A percentile compares a stretch with the other conserved stretches of the same genome.
phyloP scores from a whole-genome alignment of 2,329 filamentous ascomycete species.

The Aspergillus sp. region DNA sequence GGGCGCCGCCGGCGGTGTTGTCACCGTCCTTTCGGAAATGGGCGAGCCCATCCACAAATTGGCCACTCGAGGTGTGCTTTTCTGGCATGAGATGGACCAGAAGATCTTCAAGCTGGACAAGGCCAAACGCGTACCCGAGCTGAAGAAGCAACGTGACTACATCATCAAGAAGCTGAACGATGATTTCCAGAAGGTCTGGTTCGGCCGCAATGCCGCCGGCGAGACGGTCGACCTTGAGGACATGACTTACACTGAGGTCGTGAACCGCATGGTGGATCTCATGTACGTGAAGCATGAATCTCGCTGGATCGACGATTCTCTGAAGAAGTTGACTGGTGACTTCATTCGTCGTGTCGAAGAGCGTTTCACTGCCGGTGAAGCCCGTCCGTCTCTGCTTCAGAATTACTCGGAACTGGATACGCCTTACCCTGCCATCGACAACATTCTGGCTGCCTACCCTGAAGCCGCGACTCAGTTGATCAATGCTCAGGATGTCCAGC shows the following conservation, averaged over 20 bases:
- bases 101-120: slow-evolving; percentile 97
- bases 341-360: slow-evolving; percentile 97
- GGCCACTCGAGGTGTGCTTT: slow-evolving; percentile 88
- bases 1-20: slow-evolving; percentile 84
- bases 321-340: slow-evolving; percentile 80
- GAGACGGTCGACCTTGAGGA: slow-evolving; percentile 85
- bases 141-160: slow-evolving; percentile 83
- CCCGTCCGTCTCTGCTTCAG: slow-evolving; percentile 79
- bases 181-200: slow-evolving; percentile 97
- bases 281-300: slow-evolving; percentile 89
- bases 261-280: slow-evolving; percentile 81
- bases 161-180: slow-evolving; percentile 96
- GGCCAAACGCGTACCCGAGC: slow-evolving; percentile 82
- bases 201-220: slow-evolving; percentile 77
- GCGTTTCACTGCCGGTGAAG: slow-evolving; percentile 74
- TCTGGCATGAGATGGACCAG: slow-evolving; percentile 99
- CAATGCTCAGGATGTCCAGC: slow-evolving; percentile 96
- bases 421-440: slow-evolving; percentile 74
- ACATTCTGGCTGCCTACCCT: slow-evolving; percentile 77
- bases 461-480: slow-evolving; percentile 88
- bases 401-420: slow-evolving; percentile 83
- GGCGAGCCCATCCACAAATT: slow-evolving; percentile 99
- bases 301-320: slow-evolving; percentile 86
- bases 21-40: slow-evolving; percentile 98
- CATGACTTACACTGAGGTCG: slow-evolving; percentile 90